phyloP scores from a whole-genome alignment of 768 basidiomycete genomes.

The Neoboletus brunneissimus region DNA sequence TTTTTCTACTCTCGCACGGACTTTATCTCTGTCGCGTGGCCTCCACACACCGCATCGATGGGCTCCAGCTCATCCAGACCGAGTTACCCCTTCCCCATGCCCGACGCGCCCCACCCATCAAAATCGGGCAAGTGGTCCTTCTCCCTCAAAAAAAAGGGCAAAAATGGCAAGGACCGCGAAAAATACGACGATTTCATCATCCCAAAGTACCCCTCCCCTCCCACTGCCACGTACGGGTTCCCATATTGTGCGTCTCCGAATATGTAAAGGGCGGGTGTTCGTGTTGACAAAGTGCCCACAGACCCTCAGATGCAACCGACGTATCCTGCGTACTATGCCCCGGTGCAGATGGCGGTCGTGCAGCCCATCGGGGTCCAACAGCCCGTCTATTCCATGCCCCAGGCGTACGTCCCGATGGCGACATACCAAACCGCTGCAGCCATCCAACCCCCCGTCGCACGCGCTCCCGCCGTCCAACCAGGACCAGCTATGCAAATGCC shows the following conservation, averaged over 20 bases:
- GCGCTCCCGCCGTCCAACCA: neutral
- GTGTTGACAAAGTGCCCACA: slow-evolving; percentile 15
- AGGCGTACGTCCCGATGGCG: slow-evolving; percentile 27
- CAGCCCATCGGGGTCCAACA: slow-evolving; percentile 28
- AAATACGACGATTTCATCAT: slow-evolving; percentile 18
- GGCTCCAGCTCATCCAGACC: slow-evolving; percentile 25
- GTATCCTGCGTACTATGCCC: slow-evolving; percentile 30
- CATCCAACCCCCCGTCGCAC: slow-evolving; percentile 11
- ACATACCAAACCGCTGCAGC: slow-evolving; percentile 14
- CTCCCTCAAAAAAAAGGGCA: slow-evolving; percentile 15
- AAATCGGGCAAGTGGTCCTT: slow-evolving; percentile 21
- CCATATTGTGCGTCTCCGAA: slow-evolving; percentile 25
- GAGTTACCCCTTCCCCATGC: slow-evolving; percentile 18
- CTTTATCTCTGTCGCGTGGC: neutral
- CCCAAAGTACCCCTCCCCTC: slow-evolving; percentile 11
- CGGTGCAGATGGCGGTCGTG: slow-evolving; percentile 23
- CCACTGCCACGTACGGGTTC: slow-evolving; percentile 12
- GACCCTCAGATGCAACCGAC: slow-evolving; percentile 24
- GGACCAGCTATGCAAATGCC: slow-evolving; percentile 17
- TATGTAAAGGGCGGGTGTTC: neutral
- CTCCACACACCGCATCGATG: slow-evolving; percentile 12
- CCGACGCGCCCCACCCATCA: neutral
- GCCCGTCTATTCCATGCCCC: slow-evolving; percentile 28
- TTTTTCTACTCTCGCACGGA: neutral
- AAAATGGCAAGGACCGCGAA: slow-evolving; percentile 18